Conservation (phyloP, 805 yeast genomes). For the Hanseniaspora singularis region DNA sequence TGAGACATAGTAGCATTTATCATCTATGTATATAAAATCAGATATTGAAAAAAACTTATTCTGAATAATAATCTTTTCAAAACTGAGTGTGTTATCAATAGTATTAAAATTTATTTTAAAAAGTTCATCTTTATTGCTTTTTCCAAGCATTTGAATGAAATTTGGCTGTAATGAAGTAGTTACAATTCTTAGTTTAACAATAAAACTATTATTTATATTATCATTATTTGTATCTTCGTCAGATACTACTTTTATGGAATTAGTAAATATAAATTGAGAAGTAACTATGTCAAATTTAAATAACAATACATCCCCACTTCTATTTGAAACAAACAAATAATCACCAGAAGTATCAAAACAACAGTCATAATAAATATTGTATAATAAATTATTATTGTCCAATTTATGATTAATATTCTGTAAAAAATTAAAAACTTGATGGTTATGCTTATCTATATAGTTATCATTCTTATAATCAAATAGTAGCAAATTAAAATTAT, state of each 20-base stretch:
- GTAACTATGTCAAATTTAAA: constrained; percentile 19
- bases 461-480: constrained; percentile 3
- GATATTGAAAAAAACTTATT: constrained; percentile 2
- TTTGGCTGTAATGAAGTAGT: background rate
- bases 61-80: background rate
- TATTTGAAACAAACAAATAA: constrained; percentile 23
- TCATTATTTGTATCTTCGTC: constrained; percentile 20
- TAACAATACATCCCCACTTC: constrained; percentile 24
- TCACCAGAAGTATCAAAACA: constrained; percentile 13
- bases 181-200: constrained; percentile 17
- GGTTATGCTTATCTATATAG: background rate
- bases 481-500: constrained; percentile 6
- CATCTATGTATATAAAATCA: constrained; percentile 2
- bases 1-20: constrained; percentile 1
- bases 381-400: background rate
- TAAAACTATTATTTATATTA: constrained; percentile 24
- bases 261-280: too few relatives aligned
- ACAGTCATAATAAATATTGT: constrained; percentile 5
- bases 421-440: background rate
- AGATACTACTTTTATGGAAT: too few relatives aligned
- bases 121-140: constrained; percentile 15
- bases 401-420: constrained; percentile 3
- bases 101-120: constrained; percentile 2
- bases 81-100: background rate
- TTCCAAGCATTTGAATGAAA: constrained; percentile 19